A percentile compares a stretch with the other conserved stretches of the same genome.
phyloP scores from a whole-genome alignment of 345 rosid genomes.

The Moricandia moricandioides region DNA sequence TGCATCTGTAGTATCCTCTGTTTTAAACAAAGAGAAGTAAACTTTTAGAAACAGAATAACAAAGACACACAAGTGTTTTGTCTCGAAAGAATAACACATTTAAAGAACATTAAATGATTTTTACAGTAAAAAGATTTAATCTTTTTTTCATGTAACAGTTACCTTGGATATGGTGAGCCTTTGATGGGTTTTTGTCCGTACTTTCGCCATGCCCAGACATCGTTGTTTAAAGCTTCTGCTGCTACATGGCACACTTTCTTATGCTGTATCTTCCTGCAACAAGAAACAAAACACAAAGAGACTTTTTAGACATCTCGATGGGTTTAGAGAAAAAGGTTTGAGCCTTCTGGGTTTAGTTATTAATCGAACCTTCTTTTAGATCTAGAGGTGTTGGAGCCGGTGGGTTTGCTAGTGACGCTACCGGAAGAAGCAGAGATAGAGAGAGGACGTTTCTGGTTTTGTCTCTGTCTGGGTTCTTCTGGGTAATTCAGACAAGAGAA shows the following conservation, averaged over 20 bases:
- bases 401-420: conserved; percentile 40
- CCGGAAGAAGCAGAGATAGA: conserved; percentile 36
- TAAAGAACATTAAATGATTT: conserved; percentile 22
- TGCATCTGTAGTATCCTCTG: conserved; percentile 96
- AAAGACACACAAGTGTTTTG: conserved; percentile 22
- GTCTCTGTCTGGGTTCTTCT: conserved; percentile 30
- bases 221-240: conserved; percentile 81
- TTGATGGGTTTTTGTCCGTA: conserved; percentile 99
- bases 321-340: not conserved
- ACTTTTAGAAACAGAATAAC: conserved; percentile 14
- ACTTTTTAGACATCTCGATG: not conserved
- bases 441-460: conserved; percentile 37
- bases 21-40: not conserved
- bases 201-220: conserved; percentile 99
- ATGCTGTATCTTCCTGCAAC: conserved; percentile 74
- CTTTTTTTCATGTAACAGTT: not conserved
- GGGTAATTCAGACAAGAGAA: conserved; percentile 42
- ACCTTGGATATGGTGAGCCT: conserved; percentile 98
- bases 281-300: conserved; percentile 5
- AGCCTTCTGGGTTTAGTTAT: not conserved
- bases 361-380: conserved; percentile 88
- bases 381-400: conserved; percentile 54
- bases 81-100: conserved; percentile 27
- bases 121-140: not conserved
- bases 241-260: conserved; percentile 92